A percentile compares a stretch with the other conserved stretches of the same genome.
These are phyloP conservation scores for Gonapodya sp. DNA, from an alignment of 192 early-diverging fungal species.

Conservation along the genomic window DNA sequence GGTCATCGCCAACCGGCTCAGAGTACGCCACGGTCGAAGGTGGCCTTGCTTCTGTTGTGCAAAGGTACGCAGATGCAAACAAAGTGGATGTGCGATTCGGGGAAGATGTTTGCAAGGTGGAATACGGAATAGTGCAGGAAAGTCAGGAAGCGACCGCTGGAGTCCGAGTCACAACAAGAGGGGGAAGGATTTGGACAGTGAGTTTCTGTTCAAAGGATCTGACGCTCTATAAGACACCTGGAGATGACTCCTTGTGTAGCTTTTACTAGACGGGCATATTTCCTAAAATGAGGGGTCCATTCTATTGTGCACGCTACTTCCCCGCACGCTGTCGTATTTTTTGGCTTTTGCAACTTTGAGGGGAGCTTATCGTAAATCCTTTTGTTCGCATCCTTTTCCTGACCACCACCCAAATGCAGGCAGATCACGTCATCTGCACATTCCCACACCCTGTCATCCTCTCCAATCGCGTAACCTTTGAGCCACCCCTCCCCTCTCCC, in stretches of 20 bases:
- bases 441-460: not conserved
- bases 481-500: constrained; percentile 2
- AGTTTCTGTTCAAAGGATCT: not conserved
- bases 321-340: too few relatives aligned
- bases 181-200: not conserved
- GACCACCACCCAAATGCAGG: not conserved
- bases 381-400: too few relatives aligned
- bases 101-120: not conserved
- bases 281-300: too few relatives aligned
- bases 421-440: not conserved
- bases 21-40: constrained; percentile 9
- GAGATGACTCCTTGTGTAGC: too few relatives aligned
- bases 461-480: not conserved
- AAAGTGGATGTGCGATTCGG: not conserved
- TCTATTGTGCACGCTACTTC: too few relatives aligned
- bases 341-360: not conserved
- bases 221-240: too few relatives aligned
- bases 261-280: too few relatives aligned
- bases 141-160: not conserved
- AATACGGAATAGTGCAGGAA: too few relatives aligned
- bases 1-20: not conserved
- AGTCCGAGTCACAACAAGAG: not conserved
- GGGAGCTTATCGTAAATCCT: not conserved
- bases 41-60: not conserved
- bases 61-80: not conserved